Base-by-base conservation (phyloP, 768 basidiomycete genomes). In the Lactifluus pinguis region DNA sequence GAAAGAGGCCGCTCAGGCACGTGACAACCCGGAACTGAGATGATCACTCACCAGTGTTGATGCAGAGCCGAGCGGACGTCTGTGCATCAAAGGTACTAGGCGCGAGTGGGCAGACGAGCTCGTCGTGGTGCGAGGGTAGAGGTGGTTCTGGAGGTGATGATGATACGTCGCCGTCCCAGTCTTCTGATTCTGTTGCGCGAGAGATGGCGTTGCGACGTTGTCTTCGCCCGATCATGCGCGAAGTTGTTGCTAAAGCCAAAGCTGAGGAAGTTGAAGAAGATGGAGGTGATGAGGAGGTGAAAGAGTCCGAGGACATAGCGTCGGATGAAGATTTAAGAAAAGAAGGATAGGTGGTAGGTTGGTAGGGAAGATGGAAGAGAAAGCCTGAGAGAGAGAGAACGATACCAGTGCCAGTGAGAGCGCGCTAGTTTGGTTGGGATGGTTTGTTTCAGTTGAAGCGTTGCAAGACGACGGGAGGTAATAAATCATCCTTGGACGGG, bases 71-170 rank as follows among this genome's bases (percentile, higher is more conserved):
- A 14, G 39, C 14, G 39, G 30, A 25, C 19, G 34, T 7, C 9
- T 17, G 19, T 11, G 11, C 6, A 3, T 13, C 1, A 15, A 39
- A 13, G n/a, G 29, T 1, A 5, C n/a, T n/a, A n/a, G 50, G 11
- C n/a, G 60, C 50, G n/a, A 61, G 50, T 3, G 60, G 60, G 38
- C 60, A 61, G 44, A 61, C 32, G 30, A 61, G 55, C 30, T 61
- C 50, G 45, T 56, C 55, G n/a, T 41, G 34, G 55, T 38, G 48
- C 47, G 47, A 42, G n/a, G 60, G 49, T 0, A 25, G 41, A n/a
- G n/a, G n/a, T 10, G 14, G 45, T 47, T 15, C 32, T 1, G 41
- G 51, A n/a, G 52, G 11, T 17, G 53, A n/a, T 8, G 49, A n/a
- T 48, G 55, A 8, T 30, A 6, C 13, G 10, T n/a, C n/a, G n/a